Evolutionary conservation across 495 filamentous ascomycete genomes (phyloP).

Genomic region (Penicillium silybi): DNA sequence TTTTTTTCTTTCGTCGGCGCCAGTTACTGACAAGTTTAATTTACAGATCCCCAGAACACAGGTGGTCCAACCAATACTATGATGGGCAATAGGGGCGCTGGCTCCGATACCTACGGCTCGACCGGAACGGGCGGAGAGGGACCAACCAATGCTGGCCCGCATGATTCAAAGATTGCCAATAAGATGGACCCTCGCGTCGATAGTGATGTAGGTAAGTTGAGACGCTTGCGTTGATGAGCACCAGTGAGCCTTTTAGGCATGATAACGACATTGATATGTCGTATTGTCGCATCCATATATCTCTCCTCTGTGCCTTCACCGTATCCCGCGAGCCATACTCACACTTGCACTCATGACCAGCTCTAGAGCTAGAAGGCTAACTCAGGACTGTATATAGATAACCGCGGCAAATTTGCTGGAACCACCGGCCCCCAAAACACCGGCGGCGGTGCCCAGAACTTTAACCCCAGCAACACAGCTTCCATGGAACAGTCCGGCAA

Average conservation of each 20-base stretch:
- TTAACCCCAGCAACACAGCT: neutral
- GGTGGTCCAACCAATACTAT: neutral
- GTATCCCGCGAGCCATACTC: too few relatives aligned
- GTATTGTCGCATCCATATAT: too few relatives aligned
- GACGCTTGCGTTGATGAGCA: too few relatives aligned
- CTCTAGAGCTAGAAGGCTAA: neutral
- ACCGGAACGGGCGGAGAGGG: neutral
- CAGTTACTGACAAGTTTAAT: too few relatives aligned
- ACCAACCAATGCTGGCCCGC: slow-evolving; percentile 25
- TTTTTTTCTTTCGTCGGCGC: neutral
- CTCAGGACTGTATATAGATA: neutral
- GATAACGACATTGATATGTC: too few relatives aligned
- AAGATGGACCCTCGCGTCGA: slow-evolving; percentile 51
- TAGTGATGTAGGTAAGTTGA: slow-evolving; percentile 29
- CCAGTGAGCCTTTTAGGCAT: too few relatives aligned
- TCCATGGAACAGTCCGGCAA: neutral
- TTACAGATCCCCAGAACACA: neutral
- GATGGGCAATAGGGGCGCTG: neutral
- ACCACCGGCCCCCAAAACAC: neutral
- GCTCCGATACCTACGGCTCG: neutral
- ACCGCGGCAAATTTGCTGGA: neutral
- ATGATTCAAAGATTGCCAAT: slow-evolving; percentile 39
- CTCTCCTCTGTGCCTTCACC: too few relatives aligned
- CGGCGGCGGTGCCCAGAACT: neutral
- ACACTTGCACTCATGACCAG: too few relatives aligned